Percentiles rank a stretch among this genome's conserved stretches.
phyloP scores from a whole-genome alignment of 2,329 filamentous ascomycete genomes.

The Oidium heveae region DNA sequence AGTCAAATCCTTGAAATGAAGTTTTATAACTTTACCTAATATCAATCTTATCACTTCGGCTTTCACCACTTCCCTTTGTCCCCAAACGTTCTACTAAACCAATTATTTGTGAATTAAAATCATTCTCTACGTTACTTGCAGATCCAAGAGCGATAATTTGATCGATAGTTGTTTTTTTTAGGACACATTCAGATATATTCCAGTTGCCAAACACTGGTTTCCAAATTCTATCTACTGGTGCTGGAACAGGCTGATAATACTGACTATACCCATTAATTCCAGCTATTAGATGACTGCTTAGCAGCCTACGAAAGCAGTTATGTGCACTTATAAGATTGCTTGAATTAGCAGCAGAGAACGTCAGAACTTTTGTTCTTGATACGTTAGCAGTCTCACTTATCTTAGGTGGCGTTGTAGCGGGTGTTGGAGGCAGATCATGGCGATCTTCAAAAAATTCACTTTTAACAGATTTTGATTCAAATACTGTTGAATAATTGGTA shows the following conservation, averaged over 20 bases:
- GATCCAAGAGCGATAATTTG: slow-evolving; percentile 34
- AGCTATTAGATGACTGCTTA: slow-evolving; percentile 25
- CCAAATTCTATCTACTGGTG: slow-evolving; percentile 19
- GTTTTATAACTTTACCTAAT: slow-evolving; percentile 21
- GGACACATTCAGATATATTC: slow-evolving; percentile 3
- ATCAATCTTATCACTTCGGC: slow-evolving; percentile 30
- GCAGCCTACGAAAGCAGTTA: slow-evolving; percentile 27
- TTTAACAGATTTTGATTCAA: background rate
- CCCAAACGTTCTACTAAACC: slow-evolving; percentile 30
- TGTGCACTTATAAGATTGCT: slow-evolving; percentile 24
- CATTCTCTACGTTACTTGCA: slow-evolving; percentile 26
- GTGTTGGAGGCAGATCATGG: background rate
- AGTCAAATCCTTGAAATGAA: background rate
- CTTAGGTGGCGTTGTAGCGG: background rate
- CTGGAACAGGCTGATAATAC: slow-evolving; percentile 22
- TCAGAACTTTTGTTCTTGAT: slow-evolving; percentile 4
- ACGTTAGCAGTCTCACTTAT: background rate
- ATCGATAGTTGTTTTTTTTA: slow-evolving; percentile 21
- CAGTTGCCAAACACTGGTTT: slow-evolving; percentile 13
- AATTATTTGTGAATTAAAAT: slow-evolving; percentile 23
- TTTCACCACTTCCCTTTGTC: slow-evolving; percentile 22
- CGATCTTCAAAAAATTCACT: background rate
- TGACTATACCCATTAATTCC: slow-evolving; percentile 22
- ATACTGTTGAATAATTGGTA: background rate
- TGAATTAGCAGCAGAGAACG: slow-evolving; percentile 6